phyloP scores from a whole-genome alignment of 1,284 basidiomycete species.

The Sutorius eximius region DNA sequence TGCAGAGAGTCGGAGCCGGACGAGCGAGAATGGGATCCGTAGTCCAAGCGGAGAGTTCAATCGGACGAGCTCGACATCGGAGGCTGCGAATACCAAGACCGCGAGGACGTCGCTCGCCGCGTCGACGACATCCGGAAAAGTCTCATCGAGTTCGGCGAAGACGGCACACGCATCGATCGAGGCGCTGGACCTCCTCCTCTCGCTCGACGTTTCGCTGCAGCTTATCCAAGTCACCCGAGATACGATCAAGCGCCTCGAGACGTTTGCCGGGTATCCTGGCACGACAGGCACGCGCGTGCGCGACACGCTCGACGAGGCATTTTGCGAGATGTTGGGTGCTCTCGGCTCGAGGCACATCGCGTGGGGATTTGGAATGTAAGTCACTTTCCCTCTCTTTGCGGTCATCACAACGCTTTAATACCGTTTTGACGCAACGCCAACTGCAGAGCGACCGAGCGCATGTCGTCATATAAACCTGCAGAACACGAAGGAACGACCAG shows the following conservation, averaged over 20 bases:
- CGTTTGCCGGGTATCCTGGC: constrained; percentile 84
- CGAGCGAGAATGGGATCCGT: background rate
- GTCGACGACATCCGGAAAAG: constrained; percentile 3
- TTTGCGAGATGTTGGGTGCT: constrained; percentile 80
- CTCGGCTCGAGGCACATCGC: constrained; percentile 80
- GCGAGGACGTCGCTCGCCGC: background rate
- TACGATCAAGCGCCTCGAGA: constrained; percentile 88
- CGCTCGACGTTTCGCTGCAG: constrained; percentile 87
- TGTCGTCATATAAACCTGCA: constrained; percentile 84
- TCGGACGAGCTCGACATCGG: background rate
- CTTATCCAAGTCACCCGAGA: constrained; percentile 93
- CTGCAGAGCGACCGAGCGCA: constrained; percentile 75
- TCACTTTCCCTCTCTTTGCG: background rate
- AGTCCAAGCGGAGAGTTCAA: background rate
- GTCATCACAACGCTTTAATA: background rate
- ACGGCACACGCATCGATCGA: background rate
- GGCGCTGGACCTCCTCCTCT: constrained; percentile 82
- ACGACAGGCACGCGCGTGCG: constrained; percentile 78
- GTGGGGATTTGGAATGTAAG: constrained; percentile 83
- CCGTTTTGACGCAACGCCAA: background rate
- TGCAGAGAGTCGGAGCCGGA: constrained; percentile 8
- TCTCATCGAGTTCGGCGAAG: background rate
- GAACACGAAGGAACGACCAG: constrained; percentile 77
- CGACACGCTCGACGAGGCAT: constrained; percentile 91
- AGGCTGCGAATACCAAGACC: background rate